Evolutionary conservation across 495 filamentous ascomycete genomes (phyloP), one percentile per base, ranked within the genome.

Genomic region (Terfezia claveryi): DNA sequence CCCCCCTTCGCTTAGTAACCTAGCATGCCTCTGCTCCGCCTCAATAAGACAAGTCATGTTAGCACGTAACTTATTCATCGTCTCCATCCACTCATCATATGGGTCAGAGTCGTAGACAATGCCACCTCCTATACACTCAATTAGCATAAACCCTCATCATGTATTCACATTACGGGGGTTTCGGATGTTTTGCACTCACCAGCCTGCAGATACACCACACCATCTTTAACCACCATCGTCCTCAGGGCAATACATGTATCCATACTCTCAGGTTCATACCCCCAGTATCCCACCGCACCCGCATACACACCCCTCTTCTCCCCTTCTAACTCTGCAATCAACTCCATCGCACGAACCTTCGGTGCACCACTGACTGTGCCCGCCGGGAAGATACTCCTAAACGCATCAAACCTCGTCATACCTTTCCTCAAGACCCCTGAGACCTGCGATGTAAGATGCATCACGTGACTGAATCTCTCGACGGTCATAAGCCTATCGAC

Each of bases 231-330:
- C 64, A 94, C 61, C 91, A 98, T 98, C 9, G 91, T 98, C 41
- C 91, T 76, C 56, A 98, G 72, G n/a, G 91, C 91, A 69, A 98
- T 98, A 67, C 88, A 95, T 2, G 89, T 95, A 66, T 98, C 91
- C 91, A 98, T 96, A 11, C 85, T 86, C 9, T 92, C 91, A 54
- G 87, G 80, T 32, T 58, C 64, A 57, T 85, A 87, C 9, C 84
- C 85, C 61, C 85, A 89, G 69, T 94, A 96, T 1, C 91, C 91
- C 6, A 95, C 87, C 0, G 92, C 91, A n/a, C 91, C 91, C 37
- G 89, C 91, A 65, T 96, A 98, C 17, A 98, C 80, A 2, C 92
- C 89, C 27, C 91, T 74, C 72, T 92, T 93, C 73, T 98, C 91
- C 51, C 75, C 69, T 72, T 98, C 91, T 36, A 98, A 67, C 66